These are phyloP conservation scores for Colletotrichum tanaceti DNA, from an alignment of 2,329 filamentous ascomycete species.

Conservation along the genomic window DNA sequence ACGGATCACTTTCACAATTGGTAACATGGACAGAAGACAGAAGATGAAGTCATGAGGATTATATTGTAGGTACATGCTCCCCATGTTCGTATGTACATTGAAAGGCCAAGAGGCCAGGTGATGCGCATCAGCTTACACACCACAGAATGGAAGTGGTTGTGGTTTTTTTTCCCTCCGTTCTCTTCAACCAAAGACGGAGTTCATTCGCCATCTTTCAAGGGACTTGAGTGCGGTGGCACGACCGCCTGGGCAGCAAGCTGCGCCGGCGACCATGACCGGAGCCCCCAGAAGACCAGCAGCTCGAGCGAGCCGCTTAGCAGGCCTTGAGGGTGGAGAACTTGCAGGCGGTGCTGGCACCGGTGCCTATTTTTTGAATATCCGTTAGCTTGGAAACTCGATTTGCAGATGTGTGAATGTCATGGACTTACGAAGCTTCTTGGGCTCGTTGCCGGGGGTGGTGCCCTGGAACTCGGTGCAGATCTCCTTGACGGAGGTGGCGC, in stretches of 20 bases:
- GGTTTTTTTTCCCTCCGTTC: conserved; percentile 26
- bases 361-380: too few relatives aligned
- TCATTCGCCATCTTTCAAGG: conserved; percentile 21
- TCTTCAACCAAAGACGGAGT: conserved; percentile 27
- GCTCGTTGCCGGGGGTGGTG: conserved; percentile 40
- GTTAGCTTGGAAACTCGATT: too few relatives aligned
- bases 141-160: conserved; percentile 30
- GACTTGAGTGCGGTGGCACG: conserved; percentile 14
- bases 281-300: background rate
- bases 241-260: background rate
- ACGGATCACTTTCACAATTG: background rate
- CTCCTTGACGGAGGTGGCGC: conserved; percentile 41
- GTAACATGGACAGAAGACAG: background rate
- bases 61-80: conserved; percentile 35
- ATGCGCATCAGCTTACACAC: conserved; percentile 36
- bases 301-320: conserved; percentile 35
- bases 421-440: conserved; percentile 33
- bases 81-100: conserved; percentile 37
- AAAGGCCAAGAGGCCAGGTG: conserved; percentile 33
- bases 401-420: too few relatives aligned
- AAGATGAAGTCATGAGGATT: conserved; percentile 30
- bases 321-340: conserved; percentile 38
- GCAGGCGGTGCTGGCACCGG: conserved; percentile 17
- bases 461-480: conserved; percentile 42
- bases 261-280: background rate